Base-by-base conservation (phyloP, 331 rosid genomes). In the Erythrophleum ivorense region DNA sequence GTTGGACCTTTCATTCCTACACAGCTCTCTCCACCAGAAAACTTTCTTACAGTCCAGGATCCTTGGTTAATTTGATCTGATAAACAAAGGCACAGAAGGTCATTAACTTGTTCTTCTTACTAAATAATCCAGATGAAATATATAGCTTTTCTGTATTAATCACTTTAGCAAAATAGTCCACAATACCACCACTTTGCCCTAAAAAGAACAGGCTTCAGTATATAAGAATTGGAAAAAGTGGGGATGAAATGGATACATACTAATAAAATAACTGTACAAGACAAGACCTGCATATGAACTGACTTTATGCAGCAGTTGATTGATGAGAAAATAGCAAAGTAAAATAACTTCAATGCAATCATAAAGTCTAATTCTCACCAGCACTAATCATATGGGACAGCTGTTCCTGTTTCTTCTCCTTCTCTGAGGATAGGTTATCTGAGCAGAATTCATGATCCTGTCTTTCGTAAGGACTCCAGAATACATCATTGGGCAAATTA, bases 311-410 rank as follows among this genome's bases (percentile, higher is more conserved):
- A 49, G 82, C 63, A 29, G 45, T 18, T 54, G 46, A 77, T 19
- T 70, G 48, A 55, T 70, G 59, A 29, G 54, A 71, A 75, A 48
- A 71, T 33, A 12, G 29, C 7, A 10, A 45, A 24, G 73, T 57
- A 64, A 29, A 58, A 59, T 33, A 84, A 84, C 41, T 67, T 74
- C 11, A 66, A 57, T 49, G 73, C 54, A 64, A 76, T 19, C 58
- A 71, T 65, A 66, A 66, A 75, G 55, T 54, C 7, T 41, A 80
- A 64, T 40, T 66, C 87, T 85, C 68, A 87, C 89, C 86, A 84
- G 85, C 60, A 73, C 63, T 33, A 50, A 65, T 82, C 82, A 60
- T 77, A 18, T 34, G 76, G 49, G 83, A 71, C 29, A 65, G 54
- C 67, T 33, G 1, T 43, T 82, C 89, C 71, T 71, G 81, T 78